Evolutionary conservation across 148 eudicot species (phyloP).

Genomic region (Vaccinium darrowii): DNA sequence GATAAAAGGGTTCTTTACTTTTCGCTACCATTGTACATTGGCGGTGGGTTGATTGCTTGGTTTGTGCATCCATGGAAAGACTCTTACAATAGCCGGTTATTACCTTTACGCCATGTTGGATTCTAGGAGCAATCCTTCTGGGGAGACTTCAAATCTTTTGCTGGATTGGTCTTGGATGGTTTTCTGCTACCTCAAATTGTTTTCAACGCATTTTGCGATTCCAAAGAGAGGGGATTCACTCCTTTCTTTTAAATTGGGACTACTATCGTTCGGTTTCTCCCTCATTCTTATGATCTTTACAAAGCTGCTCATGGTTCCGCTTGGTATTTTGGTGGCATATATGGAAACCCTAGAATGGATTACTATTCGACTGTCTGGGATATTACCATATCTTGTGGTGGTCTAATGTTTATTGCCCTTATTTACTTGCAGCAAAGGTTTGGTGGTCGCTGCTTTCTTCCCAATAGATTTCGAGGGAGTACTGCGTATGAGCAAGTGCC

Average conservation of each 20-base stretch:
- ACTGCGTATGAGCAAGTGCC: constrained; percentile 60
- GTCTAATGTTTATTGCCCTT: constrained; percentile 43
- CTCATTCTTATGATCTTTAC: constrained; percentile 71
- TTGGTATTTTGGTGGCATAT: constrained; percentile 43
- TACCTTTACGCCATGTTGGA: not conserved
- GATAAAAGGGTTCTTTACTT: constrained; percentile 68
- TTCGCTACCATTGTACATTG: constrained; percentile 52
- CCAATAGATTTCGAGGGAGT: constrained; percentile 49
- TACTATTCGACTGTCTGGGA: constrained; percentile 79
- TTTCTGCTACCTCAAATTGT: constrained; percentile 80
- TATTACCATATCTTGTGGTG: constrained; percentile 49
- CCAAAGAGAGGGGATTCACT: constrained; percentile 49
- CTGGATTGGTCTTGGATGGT: constrained; percentile 69
- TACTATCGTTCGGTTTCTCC: constrained; percentile 64
- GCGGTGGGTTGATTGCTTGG: constrained; percentile 63
- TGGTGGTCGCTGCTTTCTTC: constrained; percentile 72
- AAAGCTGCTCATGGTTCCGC: constrained; percentile 54
- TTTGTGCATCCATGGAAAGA: constrained; percentile 46
- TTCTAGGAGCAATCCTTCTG: constrained; percentile 40
- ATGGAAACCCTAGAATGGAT: constrained; percentile 67
- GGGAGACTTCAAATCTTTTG: constrained; percentile 73
- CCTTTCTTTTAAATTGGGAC: constrained; percentile 64
- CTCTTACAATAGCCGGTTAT: constrained; percentile 22
- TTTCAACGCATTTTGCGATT: constrained; percentile 56
- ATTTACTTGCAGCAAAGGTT: constrained; percentile 68